These are phyloP conservation scores for Bipolaris zeicola DNA, from an alignment of 2,329 filamentous ascomycete species.

Conservation along the genomic window DNA sequence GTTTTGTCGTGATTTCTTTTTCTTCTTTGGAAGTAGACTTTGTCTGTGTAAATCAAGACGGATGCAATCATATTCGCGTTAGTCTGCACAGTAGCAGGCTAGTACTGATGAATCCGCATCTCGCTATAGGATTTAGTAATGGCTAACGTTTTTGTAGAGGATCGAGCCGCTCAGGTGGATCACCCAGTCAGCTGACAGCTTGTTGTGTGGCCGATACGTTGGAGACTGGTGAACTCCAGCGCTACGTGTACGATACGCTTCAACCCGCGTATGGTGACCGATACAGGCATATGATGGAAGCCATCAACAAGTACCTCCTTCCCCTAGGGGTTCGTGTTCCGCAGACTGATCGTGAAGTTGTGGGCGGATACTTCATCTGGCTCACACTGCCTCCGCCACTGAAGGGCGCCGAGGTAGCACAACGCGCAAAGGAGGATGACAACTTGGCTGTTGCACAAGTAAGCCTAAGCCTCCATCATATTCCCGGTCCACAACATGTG, in stretches of 20 bases:
- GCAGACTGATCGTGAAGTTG: conserved; percentile 56
- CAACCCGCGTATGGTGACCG: conserved; percentile 62
- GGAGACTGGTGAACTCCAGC: conserved; percentile 57
- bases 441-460: conserved; percentile 68
- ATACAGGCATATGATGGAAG: conserved; percentile 61
- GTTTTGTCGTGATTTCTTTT: background rate
- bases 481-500: conserved; percentile 9
- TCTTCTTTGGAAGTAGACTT: background rate
- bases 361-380: conserved; percentile 90
- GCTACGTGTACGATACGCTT: conserved; percentile 59
- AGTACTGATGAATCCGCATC: conserved; percentile 10
- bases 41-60: background rate
- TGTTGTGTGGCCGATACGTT: conserved; percentile 63
- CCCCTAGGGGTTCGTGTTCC: conserved; percentile 65
- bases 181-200: conserved; percentile 64
- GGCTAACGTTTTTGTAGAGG: conserved; percentile 53
- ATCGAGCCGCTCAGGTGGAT: conserved; percentile 63
- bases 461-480: conserved; percentile 14
- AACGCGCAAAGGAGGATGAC: conserved; percentile 65
- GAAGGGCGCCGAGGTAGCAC: conserved; percentile 61
- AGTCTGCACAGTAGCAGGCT: background rate
- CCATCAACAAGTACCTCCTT: conserved; percentile 64
- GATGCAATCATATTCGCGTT: background rate
- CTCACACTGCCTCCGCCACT: conserved; percentile 64
- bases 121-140: conserved; percentile 11